These are phyloP conservation scores for Kurtzmaniella quercitrusa DNA, from an alignment of 1,139 yeast species.

Conservation along the genomic window DNA sequence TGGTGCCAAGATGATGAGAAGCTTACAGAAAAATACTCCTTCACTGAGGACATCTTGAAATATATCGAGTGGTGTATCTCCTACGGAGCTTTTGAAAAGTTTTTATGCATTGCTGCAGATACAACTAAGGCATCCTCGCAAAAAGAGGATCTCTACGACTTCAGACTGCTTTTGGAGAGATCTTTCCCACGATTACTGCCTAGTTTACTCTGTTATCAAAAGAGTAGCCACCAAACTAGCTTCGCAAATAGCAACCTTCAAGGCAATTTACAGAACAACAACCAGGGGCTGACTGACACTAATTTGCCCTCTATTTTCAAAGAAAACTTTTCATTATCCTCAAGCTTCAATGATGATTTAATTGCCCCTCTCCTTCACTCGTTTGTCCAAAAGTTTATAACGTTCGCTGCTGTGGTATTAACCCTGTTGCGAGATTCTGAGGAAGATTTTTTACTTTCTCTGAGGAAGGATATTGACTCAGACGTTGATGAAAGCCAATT, in stretches of 20 bases:
- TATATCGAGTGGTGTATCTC: conserved; percentile 37
- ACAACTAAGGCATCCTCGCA: conserved; percentile 32
- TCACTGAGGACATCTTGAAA: conserved; percentile 42
- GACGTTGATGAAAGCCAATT: conserved; percentile 17
- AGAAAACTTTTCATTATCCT: conserved; percentile 12
- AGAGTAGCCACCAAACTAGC: conserved; percentile 14
- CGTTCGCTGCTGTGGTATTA: conserved; percentile 72
- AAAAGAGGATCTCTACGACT: conserved; percentile 50
- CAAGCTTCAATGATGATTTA: conserved; percentile 24
- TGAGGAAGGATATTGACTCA: conserved; percentile 25
- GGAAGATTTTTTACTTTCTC: conserved; percentile 71
- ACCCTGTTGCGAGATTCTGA: conserved; percentile 80
- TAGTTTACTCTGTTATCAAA: conserved; percentile 26
- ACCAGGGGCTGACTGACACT: background rate
- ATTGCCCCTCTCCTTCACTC: conserved; percentile 44
- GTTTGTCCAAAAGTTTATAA: conserved; percentile 59
- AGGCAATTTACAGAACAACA: background rate
- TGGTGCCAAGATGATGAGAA: conserved; percentile 56
- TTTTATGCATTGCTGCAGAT: conserved; percentile 69
- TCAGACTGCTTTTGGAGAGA: conserved; percentile 62
- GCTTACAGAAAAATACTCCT: conserved; percentile 48
- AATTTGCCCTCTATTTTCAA: conserved; percentile 16
- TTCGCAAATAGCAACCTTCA: conserved; percentile 10
- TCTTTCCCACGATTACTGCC: conserved; percentile 57
- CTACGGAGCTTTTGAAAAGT: conserved; percentile 76